These are phyloP conservation scores for Aspergillus mulundensis DNA, from an alignment of 495 filamentous ascomycete genomes.

Conservation along the genomic window DNA sequence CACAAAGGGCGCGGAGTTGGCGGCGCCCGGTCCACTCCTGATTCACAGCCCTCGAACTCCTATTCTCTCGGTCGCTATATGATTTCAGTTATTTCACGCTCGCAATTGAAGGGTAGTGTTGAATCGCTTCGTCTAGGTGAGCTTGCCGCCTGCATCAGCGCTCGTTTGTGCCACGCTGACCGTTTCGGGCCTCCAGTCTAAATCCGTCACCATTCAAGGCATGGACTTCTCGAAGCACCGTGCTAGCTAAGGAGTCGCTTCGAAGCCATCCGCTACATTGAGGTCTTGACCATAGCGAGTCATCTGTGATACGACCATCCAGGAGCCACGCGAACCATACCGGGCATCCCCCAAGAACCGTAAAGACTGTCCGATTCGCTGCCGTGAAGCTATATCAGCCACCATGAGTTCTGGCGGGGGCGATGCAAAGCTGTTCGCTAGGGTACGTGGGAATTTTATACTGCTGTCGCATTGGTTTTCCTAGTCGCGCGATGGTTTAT, in stretches of 20 bases:
- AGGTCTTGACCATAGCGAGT: conserved; percentile 8
- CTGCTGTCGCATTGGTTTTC: conserved; percentile 8
- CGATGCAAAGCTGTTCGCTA: conserved; percentile 98
- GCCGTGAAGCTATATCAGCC: conserved; percentile 14
- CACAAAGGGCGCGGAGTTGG: conserved; percentile 21
- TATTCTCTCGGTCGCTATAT: background rate
- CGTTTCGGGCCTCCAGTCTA: conserved; percentile 14
- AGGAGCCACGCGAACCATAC: background rate
- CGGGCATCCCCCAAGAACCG: conserved; percentile 1
- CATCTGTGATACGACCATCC: conserved; percentile 22
- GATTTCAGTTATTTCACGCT: background rate
- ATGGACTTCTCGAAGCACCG: conserved; percentile 19
- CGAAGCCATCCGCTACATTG: conserved; percentile 10
- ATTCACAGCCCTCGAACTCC: conserved; percentile 18
- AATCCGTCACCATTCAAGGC: conserved; percentile 12
- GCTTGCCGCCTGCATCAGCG: background rate
- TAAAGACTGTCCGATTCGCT: conserved; percentile 5
- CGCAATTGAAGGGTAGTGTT: background rate
- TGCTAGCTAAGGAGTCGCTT: conserved; percentile 20
- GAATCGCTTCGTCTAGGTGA: background rate
- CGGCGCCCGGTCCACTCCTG: conserved; percentile 25
- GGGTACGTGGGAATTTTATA: conserved; percentile 62
- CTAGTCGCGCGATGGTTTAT: conserved; percentile 1
- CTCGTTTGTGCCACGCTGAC: conserved; percentile 8
- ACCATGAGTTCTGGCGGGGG: conserved; percentile 77